Conservation (phyloP, 306 rosid species). For the Castanea mollissima region DNA sequence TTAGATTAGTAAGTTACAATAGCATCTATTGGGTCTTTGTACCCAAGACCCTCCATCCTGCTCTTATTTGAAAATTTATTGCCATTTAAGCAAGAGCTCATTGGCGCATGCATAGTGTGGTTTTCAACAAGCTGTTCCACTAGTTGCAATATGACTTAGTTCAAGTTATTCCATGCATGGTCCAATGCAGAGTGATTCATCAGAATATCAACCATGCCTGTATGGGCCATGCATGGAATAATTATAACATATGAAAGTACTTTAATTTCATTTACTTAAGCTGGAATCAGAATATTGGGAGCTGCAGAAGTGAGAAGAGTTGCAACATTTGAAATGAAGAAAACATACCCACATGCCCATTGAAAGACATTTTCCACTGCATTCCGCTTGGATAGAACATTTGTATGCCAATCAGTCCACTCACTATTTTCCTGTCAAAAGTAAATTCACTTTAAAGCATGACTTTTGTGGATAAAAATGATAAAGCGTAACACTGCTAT, state of each 20-base stretch:
- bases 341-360: constrained; percentile 98
- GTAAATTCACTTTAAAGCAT: not conserved
- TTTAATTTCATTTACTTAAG: not conserved
- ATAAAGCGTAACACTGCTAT: not conserved
- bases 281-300: not conserved
- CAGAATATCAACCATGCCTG: not conserved
- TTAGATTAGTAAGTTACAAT: no score
- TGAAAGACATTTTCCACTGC: constrained; percentile 83
- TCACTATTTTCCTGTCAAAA: constrained; percentile 67
- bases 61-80: no score
- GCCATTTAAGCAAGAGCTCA: no score
- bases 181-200: not conserved
- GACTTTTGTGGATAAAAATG: constrained; percentile 11
- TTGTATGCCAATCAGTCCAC: constrained; percentile 78
- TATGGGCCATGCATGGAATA: not conserved
- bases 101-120: not conserved
- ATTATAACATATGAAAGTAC: not conserved
- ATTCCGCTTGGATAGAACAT: constrained; percentile 66
- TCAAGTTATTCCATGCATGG: no score
- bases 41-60: no score
- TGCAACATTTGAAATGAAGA: constrained; percentile 13
- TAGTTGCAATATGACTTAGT: not conserved
- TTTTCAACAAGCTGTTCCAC: not conserved
- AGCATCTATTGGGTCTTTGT: no score
- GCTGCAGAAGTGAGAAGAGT: not conserved